Base-by-base conservation (phyloP, 352 stramenopile species). In the Globisporangium barbulae region DNA sequence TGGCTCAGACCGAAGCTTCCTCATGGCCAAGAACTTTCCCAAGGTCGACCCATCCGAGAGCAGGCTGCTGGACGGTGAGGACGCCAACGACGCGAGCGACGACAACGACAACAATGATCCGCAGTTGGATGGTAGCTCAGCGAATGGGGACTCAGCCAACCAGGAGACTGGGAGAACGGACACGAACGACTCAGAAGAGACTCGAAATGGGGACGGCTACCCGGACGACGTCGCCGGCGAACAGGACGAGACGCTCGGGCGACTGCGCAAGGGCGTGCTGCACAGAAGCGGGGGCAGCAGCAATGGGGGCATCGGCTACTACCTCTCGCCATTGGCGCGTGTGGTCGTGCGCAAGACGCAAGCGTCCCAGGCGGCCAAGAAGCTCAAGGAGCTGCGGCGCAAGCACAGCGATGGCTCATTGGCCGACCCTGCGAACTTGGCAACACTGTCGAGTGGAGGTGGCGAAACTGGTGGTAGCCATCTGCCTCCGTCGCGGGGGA, bases 341-440 rank as follows among this genome's bases (percentile, higher is more conserved):
- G 75, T 85, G 10, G 64, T 88, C 7, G 31, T 75, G 41, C 68
- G 75, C 2, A 88, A 85, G 60, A 67, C 73, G 1, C 69, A 84
- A 49, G 72, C 76, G 2, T 64, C 63, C 22, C 68, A 75, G 3
- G 79, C 68, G 6, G 67, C 76, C n/a, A 73, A 71, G n/a, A 88
- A 81, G 44, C 63, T 88, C 9, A 85, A 79, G 53, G 69, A 76
- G 5, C 54, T 79, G 41, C 67, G 59, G 10, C 53, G 57, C 12
- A 81, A 73, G 31, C 31, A 49, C 21, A 52, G 42, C 4, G 62
- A 53, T 44, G 30, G 30, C 9, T 33, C 47, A 7, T 35, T 56
- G n/a, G 45, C 37, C 5, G 39, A 28, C 21, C 59, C n/a, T 39
- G 10, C 48, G 19, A 44, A 19, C 15, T 44, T 44, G 12, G 9